Base-by-base conservation (phyloP, 352 stramenopile species). In the Phytophthora sp. region DNA sequence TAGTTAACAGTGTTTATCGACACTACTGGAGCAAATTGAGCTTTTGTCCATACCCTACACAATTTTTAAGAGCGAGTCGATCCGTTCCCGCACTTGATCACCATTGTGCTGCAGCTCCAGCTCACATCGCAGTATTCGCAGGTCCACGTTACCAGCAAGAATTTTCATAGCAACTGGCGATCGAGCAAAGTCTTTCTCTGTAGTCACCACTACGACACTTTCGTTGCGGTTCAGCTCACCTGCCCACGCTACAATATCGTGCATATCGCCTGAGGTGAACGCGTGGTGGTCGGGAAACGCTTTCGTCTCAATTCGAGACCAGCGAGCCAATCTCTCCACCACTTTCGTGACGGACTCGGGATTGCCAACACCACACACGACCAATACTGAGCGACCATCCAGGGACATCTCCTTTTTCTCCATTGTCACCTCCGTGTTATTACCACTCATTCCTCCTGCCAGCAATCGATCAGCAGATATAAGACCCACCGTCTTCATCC, bases 361-460 rank as follows among this genome's bases (percentile, higher is more conserved):
- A 46, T 89, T 90, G n/a, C 83, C 83, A 18, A 91, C 82, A 3
- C 83, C 83, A 41, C 83, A 90, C 26, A 88, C 58, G 3, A 89
- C 63, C 11, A 90, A 30, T 18, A 68, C 74, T 20, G 61, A 62
- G 47, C 66, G 60, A 38, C 50, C 63, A 20, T 66, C 8, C 35
- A 79, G 65, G 2, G 18, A 30, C 8, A 44, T 12, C 7, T 18
- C 20, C 12, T 15, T 20, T 27, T 16, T 45, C 26, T 23, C 16
- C 33, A 21, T 20, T 23, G 24, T 24, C 39, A 18, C 24, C 0
- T 38, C 36, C 21, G 0, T 13, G n/a, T 8, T 50, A 24, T 12
- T 23, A 3, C 12, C 18, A 35, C 16, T 62, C 35, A 6, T 46
- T 42, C 35, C 27, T 18, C 18, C 27, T 35, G 8, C 7, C 2